Base-by-base conservation (phyloP, 2,329 filamentous ascomycete species). In the Fusarium tuaranense region DNA sequence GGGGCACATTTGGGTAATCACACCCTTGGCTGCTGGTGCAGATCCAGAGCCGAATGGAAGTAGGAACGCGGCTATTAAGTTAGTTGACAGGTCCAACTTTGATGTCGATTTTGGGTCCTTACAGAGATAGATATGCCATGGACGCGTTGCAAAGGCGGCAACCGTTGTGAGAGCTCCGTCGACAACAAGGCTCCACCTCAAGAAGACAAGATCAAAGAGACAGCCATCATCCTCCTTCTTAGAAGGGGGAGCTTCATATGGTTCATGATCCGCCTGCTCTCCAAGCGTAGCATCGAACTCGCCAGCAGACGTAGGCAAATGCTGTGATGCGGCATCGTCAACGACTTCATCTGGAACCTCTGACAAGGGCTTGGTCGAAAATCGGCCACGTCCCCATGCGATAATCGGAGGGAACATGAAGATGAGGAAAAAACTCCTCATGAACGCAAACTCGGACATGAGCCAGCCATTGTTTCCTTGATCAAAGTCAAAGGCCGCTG, bases 1-100 rank as follows among this genome's bases (percentile, higher is more conserved):
- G 0, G 91, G 84, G 53, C 91, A 91, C 91, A 94, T 92, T 67
- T 92, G 89, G 0, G 93, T 88, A 69, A 94, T 93, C n/a, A 92
- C 91, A 1, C 92, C 92, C 74, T 94, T 94, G 1, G 92, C 91
- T 0, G 92, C 91, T 0, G 92, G 88, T 0, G 91, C 92, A 0
- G 92, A 92, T 0, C 92, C 92, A 0, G 92, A 92, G 0, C 91
- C 92, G 34, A 94, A 89, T 0, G 92, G 92, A 0, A 94, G 85
- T 1, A 94, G 79, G 30, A 89, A 87, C 0, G 91, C 91, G 2
- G 92, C 88, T 87, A 0, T n/a, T 34, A 5, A 0, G 4, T 62
- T 0, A 63, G 58, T 32, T 6, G 10, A 32, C 30, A 60, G 34
- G 36, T 67, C 5, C 32, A 27, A 71, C 41, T 57, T 2, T 10